These are phyloP conservation scores for Agrocybe praecox DNA, from an alignment of 768 basidiomycete species.

Conservation along the genomic window DNA sequence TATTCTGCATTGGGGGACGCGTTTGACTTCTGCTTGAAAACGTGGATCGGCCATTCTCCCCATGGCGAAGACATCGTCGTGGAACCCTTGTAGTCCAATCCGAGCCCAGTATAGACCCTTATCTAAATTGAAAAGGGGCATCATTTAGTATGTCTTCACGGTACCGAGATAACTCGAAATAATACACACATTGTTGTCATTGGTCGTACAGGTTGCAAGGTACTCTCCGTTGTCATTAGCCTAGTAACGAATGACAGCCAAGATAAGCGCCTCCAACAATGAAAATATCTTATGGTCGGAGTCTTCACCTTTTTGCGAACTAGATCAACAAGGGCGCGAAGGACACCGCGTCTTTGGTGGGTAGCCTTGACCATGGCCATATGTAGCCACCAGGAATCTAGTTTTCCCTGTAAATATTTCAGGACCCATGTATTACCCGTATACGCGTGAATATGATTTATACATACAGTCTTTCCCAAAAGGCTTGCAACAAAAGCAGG, in stretches of 20 bases:
- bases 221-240: conserved; percentile 13
- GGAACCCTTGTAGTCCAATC: conserved; percentile 22
- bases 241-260: conserved; percentile 9
- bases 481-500: background rate
- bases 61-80: conserved; percentile 24
- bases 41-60: conserved; percentile 29
- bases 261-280: background rate
- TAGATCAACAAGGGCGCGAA: conserved; percentile 24
- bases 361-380: conserved; percentile 25
- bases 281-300: background rate
- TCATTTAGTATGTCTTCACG: background rate
- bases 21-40: conserved; percentile 17
- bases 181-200: conserved; percentile 22
- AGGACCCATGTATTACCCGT: background rate
- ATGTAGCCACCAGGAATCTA: conserved; percentile 30
- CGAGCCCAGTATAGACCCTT: conserved; percentile 22
- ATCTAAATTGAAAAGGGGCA: conserved; percentile 16
- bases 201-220: conserved; percentile 21
- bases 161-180: background rate
- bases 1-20: conserved; percentile 1
- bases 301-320: conserved; percentile 26
- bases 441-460: background rate
- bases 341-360: conserved; percentile 27
- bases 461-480: background rate
- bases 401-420: conserved; percentile 21